These are phyloP conservation scores for Eucalyptus cloeziana DNA, from an alignment of 345 rosid species.

Conservation along the genomic window DNA sequence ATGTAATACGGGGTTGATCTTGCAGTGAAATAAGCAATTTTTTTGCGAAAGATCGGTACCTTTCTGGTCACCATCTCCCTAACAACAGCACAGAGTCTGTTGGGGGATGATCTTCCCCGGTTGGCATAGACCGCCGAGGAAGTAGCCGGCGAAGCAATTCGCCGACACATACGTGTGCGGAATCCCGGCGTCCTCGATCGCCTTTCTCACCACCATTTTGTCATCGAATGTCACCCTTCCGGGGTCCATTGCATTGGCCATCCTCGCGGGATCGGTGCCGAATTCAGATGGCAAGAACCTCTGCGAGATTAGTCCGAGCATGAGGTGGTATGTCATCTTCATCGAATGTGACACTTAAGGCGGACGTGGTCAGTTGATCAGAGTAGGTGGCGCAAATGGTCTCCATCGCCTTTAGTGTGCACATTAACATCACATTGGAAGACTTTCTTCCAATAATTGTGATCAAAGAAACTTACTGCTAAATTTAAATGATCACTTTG, in stretches of 20 bases:
- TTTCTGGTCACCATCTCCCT: slow-evolving; percentile 41
- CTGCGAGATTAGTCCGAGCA: neutral
- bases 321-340: neutral
- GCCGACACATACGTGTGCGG: slow-evolving; percentile 39
- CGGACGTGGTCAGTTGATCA: neutral
- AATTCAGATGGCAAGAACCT: slow-evolving; percentile 53
- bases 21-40: neutral
- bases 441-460: neutral
- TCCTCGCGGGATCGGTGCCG: slow-evolving; percentile 37
- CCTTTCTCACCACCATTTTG: slow-evolving; percentile 43
- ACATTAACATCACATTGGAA: neutral
- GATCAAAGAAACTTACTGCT: neutral
- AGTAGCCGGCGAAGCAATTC: slow-evolving; percentile 51
- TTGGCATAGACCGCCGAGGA: slow-evolving; percentile 42
- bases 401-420: neutral
- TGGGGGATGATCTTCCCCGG: slow-evolving; percentile 39
- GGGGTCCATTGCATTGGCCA: slow-evolving; percentile 42
- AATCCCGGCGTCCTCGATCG: slow-evolving; percentile 31
- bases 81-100: slow-evolving; percentile 19
- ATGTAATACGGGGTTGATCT: neutral
- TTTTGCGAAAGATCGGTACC: neutral
- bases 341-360: neutral
- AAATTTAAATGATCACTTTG: neutral
- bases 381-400: neutral
- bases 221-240: slow-evolving; percentile 45